Conservation (phyloP, 2,329 filamentous ascomycete species). For the Sarocladium brachiariae region DNA sequence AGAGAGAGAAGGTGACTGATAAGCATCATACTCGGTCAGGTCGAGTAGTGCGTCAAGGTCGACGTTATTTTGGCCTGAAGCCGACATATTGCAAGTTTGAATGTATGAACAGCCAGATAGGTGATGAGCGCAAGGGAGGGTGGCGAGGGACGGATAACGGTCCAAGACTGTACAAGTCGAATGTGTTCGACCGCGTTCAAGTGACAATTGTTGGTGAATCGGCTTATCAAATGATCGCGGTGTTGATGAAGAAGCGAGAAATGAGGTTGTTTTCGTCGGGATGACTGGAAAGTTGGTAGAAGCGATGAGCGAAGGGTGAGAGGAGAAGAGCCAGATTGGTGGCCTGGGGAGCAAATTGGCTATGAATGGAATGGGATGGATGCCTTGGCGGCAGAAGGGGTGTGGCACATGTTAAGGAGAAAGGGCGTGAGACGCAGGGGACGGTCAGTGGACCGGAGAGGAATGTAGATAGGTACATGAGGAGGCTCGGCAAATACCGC, state of each 20-base stretch:
- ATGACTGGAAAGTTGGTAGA: not conserved
- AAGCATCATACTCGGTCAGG: slow-evolving; percentile 57
- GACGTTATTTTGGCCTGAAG: slow-evolving; percentile 38
- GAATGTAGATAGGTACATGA: not conserved
- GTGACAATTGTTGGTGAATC: not conserved
- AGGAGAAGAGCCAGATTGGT: slow-evolving; percentile 3
- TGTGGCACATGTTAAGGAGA: not conserved
- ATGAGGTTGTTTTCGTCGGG: not conserved
- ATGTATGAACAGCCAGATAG: not conserved
- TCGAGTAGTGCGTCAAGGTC: slow-evolving; percentile 54
- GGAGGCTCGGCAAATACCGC: not conserved
- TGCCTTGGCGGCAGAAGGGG: slow-evolving; percentile 6
- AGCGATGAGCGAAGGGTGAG: slow-evolving; percentile 1
- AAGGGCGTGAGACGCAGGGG: not conserved
- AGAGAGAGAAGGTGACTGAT: slow-evolving; percentile 55
- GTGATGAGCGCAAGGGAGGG: not conserved
- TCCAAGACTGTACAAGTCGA: not conserved
- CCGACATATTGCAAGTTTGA: slow-evolving; percentile 26
- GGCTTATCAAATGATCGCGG: not conserved
- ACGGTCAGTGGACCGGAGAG: too few species aligned
- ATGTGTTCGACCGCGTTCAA: too few species aligned
- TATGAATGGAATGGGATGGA: slow-evolving; percentile 11
- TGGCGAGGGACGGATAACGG: not conserved
- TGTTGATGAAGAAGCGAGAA: slow-evolving; percentile 5
- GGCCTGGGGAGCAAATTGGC: slow-evolving; percentile 6